Evolutionary conservation across 1,139 yeast genomes (phyloP), one percentile per base, ranked within the genome.

Genomic region (Sugiyamaella xylanicola): DNA sequence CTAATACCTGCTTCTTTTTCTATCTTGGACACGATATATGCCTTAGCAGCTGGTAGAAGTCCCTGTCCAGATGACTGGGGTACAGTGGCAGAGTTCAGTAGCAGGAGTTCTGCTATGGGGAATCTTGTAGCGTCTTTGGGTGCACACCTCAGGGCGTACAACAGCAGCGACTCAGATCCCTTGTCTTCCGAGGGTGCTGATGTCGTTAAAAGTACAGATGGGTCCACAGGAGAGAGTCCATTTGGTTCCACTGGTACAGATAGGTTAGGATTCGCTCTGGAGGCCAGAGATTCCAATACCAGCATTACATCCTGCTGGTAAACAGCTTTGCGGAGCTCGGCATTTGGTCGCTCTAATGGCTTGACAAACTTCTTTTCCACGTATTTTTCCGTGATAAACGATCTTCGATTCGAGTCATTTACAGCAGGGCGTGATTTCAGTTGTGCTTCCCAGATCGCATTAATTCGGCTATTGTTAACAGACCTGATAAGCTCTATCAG

Each of bases 31-130:
- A 16, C 19, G 36, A 55, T 29, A 35, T 55, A 55, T 2, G 45
- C 44, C 15, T 11, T 16, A 2, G 58, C 58, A 9, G 51, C 27
- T 4, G 32, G 20, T 4, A 46, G 4, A n/a, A 51, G 47, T 22
- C 47, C 52, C 19, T n/a, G 45, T 19, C 46, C 42, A 5, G 39
- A 7, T 4, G 19, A 35, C 15, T 13, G 44, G 3, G 77, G 74
- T 20, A 71, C 57, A 4, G 65, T 60, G 0, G 77, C 78, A 13
- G 95, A 95, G 68, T 88, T 87, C 59, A 87, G 76, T 2, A 86
- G 64, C 13, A 92, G 73, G 39, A 89, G 74, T 66, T 91, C 97
- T 0, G 96, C 83, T 20, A 87, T 73, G n/a, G 86, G 85, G 70
- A 86, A 91, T 4, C 64, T 59, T 11, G 55, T 54, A 0, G 66